Base-by-base conservation (phyloP, 805 yeast species). In the Zygosaccharomyces siamensis region DNA sequence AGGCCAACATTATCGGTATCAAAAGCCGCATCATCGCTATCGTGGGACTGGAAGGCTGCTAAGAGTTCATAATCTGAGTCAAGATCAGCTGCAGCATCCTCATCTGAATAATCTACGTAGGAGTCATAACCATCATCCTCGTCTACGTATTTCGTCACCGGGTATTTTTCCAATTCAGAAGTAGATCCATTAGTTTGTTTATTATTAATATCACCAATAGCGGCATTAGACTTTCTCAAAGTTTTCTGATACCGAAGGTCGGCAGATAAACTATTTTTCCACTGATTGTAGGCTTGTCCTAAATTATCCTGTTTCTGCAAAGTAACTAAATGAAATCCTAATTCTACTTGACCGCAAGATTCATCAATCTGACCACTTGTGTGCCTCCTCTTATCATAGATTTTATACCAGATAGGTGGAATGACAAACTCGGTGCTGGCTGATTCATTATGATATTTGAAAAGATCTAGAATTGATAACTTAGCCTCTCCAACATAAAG, bases 401-500 rank as follows among this genome's bases (percentile, higher is more conserved):
- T 42, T 7, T 57, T 56, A 44, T 60, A 64, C 66, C 67, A 63
- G 7, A 48, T 41, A 11, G 60, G 54, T 2, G 46, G 49, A 5
- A 48, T 39, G 4, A 51, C 33, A 39, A 62, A 63, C 24, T 49
- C 50, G 37, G 57, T 60, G 40, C 57, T 50, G n/a, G 53, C 51
- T 7, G 47, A 39, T 10, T 48, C 48, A 33, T 54, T 55, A 38
- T 49, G 50, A 7, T 50, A 47, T 35, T 55, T 57, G 49, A 65
- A 65, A 11, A 65, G 28, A n/a, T 61, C 62, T 21, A 59, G 44
- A 5, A 65, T 35, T 3, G 66, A 60, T 8, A 65, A 10, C 55
- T 57, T 62, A 1, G 57, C 58, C 49, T 65, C 69, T 12, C 68
- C 69, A 10, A 65, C 48, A 30, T 65, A 65, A 23, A 65, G 46